These are phyloP conservation scores for Zymoseptoria pseudotritici DNA, from an alignment of 2,329 filamentous ascomycete species.

Conservation along the genomic window DNA sequence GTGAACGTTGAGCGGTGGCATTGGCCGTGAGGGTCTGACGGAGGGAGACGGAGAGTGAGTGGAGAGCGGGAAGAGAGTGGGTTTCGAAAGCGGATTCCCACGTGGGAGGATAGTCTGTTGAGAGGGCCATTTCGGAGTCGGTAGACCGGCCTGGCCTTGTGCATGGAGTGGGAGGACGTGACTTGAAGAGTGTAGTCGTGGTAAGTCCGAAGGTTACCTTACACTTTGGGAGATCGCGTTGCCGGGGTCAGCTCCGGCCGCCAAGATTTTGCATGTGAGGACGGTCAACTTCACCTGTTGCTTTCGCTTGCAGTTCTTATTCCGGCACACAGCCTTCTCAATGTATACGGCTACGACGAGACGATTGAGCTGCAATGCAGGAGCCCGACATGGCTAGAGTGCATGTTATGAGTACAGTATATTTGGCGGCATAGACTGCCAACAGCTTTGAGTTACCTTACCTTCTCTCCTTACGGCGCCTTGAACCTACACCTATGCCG, in stretches of 20 bases:
- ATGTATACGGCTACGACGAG: too few relatives aligned
- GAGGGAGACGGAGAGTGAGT: constrained; percentile 57
- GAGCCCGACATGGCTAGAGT: too few relatives aligned
- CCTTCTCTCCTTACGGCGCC: too few relatives aligned
- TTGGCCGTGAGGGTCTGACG: constrained; percentile 56
- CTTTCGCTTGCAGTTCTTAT: too few relatives aligned
- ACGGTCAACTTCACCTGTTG: too few relatives aligned
- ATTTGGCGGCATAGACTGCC: too few relatives aligned
- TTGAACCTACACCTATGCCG: too few relatives aligned
- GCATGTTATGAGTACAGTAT: too few relatives aligned
- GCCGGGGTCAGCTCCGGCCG: not conserved
- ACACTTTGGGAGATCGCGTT: not conserved
- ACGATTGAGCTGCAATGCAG: too few relatives aligned
- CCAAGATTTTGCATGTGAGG: not conserved
- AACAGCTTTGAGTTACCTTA: too few relatives aligned
- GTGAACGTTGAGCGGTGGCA: constrained; percentile 57
- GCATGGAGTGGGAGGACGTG: not conserved
- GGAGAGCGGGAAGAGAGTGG: constrained; percentile 55
- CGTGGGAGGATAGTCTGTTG: constrained; percentile 38
- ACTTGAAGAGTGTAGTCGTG: not conserved
- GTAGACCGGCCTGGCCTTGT: not conserved
- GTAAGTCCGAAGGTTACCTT: too few relatives aligned
- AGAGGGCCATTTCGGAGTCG: not conserved
- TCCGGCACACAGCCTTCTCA: too few relatives aligned
- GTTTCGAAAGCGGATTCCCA: constrained; percentile 61